Base-by-base conservation (phyloP, 306 rosid genomes). In the Arachis hypogaea region DNA sequence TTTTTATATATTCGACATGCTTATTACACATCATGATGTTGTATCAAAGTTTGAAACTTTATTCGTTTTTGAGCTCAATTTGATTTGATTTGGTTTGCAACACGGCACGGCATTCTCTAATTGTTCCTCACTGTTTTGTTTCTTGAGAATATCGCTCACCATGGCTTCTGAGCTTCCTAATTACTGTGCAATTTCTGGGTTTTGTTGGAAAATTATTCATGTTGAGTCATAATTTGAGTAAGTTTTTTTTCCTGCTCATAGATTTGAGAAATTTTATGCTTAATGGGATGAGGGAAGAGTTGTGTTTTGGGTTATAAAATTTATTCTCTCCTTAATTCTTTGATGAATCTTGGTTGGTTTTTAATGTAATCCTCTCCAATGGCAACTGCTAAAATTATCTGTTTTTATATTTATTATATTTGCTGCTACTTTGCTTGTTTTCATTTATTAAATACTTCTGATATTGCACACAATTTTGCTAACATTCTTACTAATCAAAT, bases 361-460 rank as follows among this genome's bases (percentile, higher is more conserved):
- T 22, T 22, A 22, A 33, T 33, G 38, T 33, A 33, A 33, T 33
- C 38, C 3, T 33, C 38, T 33, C 4, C 3, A 42, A 51, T 68
- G 14, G 12, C 46, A 7, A 7, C 50, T 72, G 40, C 7, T 29
- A 9, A 22, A n/a, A n/a, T 42, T 63, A 7, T 54, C 40, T 36
- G 9, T 59, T 49, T 16, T 10, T 11, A 49, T 30, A 22, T 63
- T 58, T 59, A 12, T 10, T 38, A 61, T 74, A 3, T 28, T 33
- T n/a, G 61, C 22, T 51, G 46, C 8, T 69, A 33, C n/a, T 65
- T 54, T 60, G 29, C 11, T 50, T 56, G 14, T 74, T 68, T 66
- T 78, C 58, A 9, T 59, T 1, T 12, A 52, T 18, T 67, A 5
- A 51, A n/a, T 57, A 33, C 38, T 47, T 2, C 62, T 50, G n/a